These are phyloP conservation scores for Poterioochromonas sp. DNA, from an alignment of 352 stramenopile genomes.

Conservation along the genomic window DNA sequence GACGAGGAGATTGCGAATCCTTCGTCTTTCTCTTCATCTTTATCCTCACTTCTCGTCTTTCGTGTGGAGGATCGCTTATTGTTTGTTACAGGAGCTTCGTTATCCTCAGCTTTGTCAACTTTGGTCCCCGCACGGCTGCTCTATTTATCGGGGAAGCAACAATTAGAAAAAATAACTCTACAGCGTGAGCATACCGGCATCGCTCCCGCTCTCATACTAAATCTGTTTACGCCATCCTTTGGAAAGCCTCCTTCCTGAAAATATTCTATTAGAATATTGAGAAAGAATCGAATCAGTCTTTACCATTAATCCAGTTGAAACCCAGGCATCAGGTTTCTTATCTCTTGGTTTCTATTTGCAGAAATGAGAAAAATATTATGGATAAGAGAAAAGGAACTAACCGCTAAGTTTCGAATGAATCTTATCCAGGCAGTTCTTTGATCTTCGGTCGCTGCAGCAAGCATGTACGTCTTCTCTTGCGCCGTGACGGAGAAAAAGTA, in stretches of 20 bases:
- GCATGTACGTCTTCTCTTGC: not conserved
- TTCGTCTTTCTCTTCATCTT: not conserved
- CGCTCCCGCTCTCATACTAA: not conserved
- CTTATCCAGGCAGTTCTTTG: constrained; percentile 3
- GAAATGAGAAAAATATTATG: no score
- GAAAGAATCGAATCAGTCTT: not conserved
- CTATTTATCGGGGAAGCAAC: not conserved
- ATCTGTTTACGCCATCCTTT: not conserved
- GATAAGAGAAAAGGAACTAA: not conserved
- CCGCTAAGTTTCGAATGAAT: not conserved
- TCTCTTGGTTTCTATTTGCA: not conserved
- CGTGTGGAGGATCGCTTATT: not conserved
- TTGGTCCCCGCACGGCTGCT: not conserved
- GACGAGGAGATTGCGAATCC: not conserved
- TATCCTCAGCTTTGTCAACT: not conserved
- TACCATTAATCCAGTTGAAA: constrained; percentile 6
- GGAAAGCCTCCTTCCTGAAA: not conserved
- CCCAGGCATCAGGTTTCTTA: not conserved
- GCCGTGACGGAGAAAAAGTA: constrained; percentile 14
- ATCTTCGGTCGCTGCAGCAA: constrained; percentile 1
- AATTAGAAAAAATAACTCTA: not conserved
- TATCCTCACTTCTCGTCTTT: not conserved
- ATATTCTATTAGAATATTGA: no score
- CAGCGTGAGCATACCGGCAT: not conserved
- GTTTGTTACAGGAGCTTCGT: not conserved